Conservation (phyloP, 768 basidiomycete species). For the Lactifluus volemus region DNA sequence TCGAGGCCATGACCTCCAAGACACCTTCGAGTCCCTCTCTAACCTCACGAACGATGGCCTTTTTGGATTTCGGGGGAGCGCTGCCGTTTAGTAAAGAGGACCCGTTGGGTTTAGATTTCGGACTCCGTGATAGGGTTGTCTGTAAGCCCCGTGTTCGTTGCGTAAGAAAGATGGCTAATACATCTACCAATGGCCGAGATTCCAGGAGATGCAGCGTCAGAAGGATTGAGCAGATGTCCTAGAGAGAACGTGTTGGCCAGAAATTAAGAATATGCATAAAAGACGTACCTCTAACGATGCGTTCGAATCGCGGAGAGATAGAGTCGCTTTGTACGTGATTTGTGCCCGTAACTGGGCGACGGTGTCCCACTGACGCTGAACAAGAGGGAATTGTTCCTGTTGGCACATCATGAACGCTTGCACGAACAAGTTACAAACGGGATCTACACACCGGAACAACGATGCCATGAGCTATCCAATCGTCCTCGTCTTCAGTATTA, state of each 20-base stretch:
- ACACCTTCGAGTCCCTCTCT: conserved; percentile 43
- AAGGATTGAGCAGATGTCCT: conserved; percentile 73
- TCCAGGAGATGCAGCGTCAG: conserved; percentile 85
- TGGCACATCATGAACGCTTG: neutral
- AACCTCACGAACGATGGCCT: conserved; percentile 40
- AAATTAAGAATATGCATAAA: neutral
- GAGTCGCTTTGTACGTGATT: conserved; percentile 80
- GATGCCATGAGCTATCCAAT: conserved; percentile 51
- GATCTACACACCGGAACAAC: conserved; percentile 45
- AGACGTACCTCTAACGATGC: conserved; percentile 44
- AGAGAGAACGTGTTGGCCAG: conserved; percentile 4
- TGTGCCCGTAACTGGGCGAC: conserved; percentile 82
- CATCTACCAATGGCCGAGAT: conserved; percentile 68
- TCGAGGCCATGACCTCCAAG: conserved; percentile 49
- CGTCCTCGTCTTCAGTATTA: conserved; percentile 54
- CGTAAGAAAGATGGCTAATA: conserved; percentile 56
- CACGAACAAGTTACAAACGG: neutral
- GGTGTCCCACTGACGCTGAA: conserved; percentile 90
- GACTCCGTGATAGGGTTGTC: conserved; percentile 24
- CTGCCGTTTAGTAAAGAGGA: conserved; percentile 10
- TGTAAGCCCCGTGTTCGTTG: conserved; percentile 62
- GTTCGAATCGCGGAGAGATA: conserved; percentile 59
- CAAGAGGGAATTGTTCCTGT: conserved; percentile 80
- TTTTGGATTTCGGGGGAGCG: conserved; percentile 22
- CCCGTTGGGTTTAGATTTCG: conserved; percentile 2